Evolutionary conservation across 2,329 filamentous ascomycete genomes (phyloP), one percentile per base, ranked within the genome.

Genomic region (Cladosporium sp.): DNA sequence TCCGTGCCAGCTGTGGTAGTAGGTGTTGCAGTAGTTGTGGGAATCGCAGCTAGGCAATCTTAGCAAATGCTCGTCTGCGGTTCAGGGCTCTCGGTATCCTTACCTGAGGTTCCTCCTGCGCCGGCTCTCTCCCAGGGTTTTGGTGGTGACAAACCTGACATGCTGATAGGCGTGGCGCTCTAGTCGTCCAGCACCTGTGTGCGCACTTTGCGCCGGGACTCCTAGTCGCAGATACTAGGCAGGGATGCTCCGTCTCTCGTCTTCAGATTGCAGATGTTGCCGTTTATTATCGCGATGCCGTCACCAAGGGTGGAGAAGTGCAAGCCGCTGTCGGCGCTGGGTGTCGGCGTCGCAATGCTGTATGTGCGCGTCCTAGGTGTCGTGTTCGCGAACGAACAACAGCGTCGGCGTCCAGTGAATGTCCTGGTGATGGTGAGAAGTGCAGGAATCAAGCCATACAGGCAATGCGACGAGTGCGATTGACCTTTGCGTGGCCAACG

Each of bases 81-180:
- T 51, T 54, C 56, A 19, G 39, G 58, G 28, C 28, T 25, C 42
- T n/a, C 42, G 45, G 54, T 62, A 45, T 56, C 44, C 61, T 34
- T 61, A 70, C 66, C 65, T 48, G 67, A 66, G 40, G 66, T 66
- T 50, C 64, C 66, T 58, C 74, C 79, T 61, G 84, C 83, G 75
- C 87, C 88, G 64, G 87, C 83, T 74, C 88, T 84, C 78, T 99
- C 94, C 94, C 94, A 99, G 47, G 94, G 94, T 77, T 99, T 99
- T 57, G 94, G 94, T 71, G 94, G 94, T 74, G 93, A 97, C 63
- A 40, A 52, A 44, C 60, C 60, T 28, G 58, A 58, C 56, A 58
- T 58, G 45, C 25, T 57, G 45, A 6, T 28, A 20, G 19, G 24
- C 19, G 37, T 32, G 24, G 37, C 37, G 51, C 37, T 35, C 51